Conservation (phyloP, 1,284 basidiomycete genomes). For the Rhodotorula sp. region DNA sequence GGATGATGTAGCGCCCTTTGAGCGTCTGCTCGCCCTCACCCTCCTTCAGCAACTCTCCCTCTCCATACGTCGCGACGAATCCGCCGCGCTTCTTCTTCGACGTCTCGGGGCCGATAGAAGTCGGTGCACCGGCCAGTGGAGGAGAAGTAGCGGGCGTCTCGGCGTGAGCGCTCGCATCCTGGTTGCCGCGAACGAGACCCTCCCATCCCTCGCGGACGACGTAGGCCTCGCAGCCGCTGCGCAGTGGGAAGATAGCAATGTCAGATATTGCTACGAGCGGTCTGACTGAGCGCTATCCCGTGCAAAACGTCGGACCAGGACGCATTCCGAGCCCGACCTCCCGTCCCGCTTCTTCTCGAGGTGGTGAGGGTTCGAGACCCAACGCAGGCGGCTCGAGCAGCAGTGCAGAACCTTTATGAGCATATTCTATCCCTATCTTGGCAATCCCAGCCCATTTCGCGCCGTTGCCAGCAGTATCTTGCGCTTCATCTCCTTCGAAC, state of each 20-base stretch:
- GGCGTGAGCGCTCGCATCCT: constrained; percentile 7
- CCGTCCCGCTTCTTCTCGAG: no score
- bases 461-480: no score
- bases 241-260: neutral
- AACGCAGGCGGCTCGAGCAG: no score
- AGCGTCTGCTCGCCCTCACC: constrained; percentile 80
- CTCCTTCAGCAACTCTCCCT: constrained; percentile 82
- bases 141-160: neutral
- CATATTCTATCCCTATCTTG: no score
- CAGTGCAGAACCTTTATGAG: no score
- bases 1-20: constrained; percentile 88
- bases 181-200: constrained; percentile 68
- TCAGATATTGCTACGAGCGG: neutral
- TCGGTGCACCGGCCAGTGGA: constrained; percentile 17
- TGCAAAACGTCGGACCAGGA: neutral
- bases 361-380: no score
- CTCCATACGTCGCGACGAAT: constrained; percentile 68
- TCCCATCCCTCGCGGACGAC: constrained; percentile 97
- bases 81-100: constrained; percentile 26
- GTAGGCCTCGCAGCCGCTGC: constrained; percentile 85
- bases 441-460: no score
- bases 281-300: neutral
- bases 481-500: neutral
- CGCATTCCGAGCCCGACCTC: no score
- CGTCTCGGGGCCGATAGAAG: neutral